Evolutionary conservation across 2,329 filamentous ascomycete species (phyloP), one percentile per base, ranked within the genome.

Genomic region (Sporothrix sp.): DNA sequence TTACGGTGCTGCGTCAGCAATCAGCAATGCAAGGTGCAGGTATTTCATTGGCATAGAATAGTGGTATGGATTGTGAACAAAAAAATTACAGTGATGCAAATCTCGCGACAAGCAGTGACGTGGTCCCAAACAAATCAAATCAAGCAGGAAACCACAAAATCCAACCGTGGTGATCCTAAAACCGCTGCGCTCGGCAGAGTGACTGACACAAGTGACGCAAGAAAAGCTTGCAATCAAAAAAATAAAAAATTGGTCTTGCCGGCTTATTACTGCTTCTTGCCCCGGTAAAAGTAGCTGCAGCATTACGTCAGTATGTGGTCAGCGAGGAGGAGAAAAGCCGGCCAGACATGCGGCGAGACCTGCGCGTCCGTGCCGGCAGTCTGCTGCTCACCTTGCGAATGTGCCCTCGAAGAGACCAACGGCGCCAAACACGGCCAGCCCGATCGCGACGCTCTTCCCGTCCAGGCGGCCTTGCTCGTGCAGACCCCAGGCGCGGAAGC

Each of bases 401-500:
- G 74, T 61, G 14, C 70, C 67, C 65, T 81, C 73, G 2, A 71
- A 66, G 13, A 69, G 66, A 20, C 73, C 74, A 2, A 79, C 71
- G 6, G 67, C 65, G 3, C 71, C 69, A 3, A 78, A 48, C 35
- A 79, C 68, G 37, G 75, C 74, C 10, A 73, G 63, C 4, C 77
- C 77, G 1, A 77, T 51, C 16, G 75, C 72, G 14, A 73, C 65
- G 52, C 65, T 67, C 65, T 73, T 69, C 71, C 72, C 76, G 57
- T 66, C 66, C 46, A 80, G 63, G 39, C 67, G 66, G 39, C 74
- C 73, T 48, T 67, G 68, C 61, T 79, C 72, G 58, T 78, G 77
- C 56, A 79, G 65, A 7, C 71, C 71, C 70, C 74, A 78, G 18
- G 72, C 76, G 65, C 71, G 73, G 66, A 74, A 76, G 35, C 76